These are phyloP conservation scores for Gossypium longicalyx DNA, from an alignment of 345 rosid species.

Conservation along the genomic window DNA sequence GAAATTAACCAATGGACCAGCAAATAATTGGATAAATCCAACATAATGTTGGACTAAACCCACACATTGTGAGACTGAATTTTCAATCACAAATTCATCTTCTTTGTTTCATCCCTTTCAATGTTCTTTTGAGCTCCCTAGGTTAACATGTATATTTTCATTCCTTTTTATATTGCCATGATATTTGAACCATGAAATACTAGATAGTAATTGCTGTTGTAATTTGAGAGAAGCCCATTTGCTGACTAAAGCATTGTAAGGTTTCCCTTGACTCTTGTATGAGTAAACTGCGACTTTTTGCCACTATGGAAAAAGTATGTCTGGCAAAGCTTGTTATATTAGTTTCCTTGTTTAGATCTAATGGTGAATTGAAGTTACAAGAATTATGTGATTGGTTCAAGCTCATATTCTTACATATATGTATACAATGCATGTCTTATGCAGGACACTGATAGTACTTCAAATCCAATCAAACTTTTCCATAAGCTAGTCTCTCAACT, in stretches of 20 bases:
- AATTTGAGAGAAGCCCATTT: neutral
- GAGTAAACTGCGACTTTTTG: neutral
- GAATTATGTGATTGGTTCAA: neutral
- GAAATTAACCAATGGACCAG: neutral
- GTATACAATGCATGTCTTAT: neutral
- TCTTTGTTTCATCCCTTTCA: neutral
- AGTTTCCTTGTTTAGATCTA: neutral
- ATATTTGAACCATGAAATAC: constrained; percentile 3
- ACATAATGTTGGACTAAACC: neutral
- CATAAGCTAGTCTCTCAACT: constrained; percentile 44
- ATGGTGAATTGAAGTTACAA: neutral
- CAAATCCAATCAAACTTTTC: constrained; percentile 40
- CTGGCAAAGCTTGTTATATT: constrained; percentile 6
- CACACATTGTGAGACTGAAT: neutral
- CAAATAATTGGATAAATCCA: neutral
- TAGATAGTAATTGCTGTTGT: neutral
- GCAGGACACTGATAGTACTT: constrained; percentile 36
- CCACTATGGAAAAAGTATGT: neutral
- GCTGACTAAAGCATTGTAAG: neutral
- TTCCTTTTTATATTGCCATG: neutral
- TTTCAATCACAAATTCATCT: neutral
- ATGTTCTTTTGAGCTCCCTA: neutral
- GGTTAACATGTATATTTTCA: constrained; percentile 1
- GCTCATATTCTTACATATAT: neutral
- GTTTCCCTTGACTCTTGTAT: neutral